phyloP scores from a whole-genome alignment of 2,329 filamentous ascomycete species.

The Aspergillaceae sp. region DNA sequence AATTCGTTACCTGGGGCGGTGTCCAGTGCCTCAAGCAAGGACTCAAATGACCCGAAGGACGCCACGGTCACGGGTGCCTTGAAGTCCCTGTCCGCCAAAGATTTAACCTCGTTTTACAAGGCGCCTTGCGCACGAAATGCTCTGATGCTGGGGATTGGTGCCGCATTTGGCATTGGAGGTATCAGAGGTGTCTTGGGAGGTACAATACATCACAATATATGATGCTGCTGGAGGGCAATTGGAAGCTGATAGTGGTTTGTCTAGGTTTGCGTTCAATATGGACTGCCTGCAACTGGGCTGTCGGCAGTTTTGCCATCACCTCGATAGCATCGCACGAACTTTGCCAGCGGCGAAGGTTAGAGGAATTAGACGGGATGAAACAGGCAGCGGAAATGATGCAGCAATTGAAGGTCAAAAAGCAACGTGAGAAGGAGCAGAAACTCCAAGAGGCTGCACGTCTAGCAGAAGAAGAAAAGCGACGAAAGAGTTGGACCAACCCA shows the following conservation, averaged over 20 bases:
- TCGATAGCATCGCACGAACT: slow-evolving; percentile 73
- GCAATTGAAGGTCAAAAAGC: slow-evolving; percentile 59
- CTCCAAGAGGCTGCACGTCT: slow-evolving; percentile 27
- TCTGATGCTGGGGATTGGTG: slow-evolving; percentile 71
- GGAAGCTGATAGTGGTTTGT: slow-evolving; percentile 5
- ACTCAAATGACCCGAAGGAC: slow-evolving; percentile 44
- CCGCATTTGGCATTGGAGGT: slow-evolving; percentile 67
- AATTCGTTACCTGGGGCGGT: slow-evolving; percentile 49
- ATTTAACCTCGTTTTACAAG: slow-evolving; percentile 57
- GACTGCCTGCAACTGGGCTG: slow-evolving; percentile 75
- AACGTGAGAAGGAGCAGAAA: slow-evolving; percentile 40
- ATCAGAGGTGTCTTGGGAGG: slow-evolving; percentile 66
- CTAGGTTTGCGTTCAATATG: slow-evolving; percentile 48
- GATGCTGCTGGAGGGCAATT: not conserved
- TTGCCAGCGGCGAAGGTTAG: slow-evolving; percentile 64
- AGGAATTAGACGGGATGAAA: slow-evolving; percentile 76
- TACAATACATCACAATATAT: slow-evolving; percentile 29
- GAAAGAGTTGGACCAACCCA: slow-evolving; percentile 36
- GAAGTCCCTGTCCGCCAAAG: slow-evolving; percentile 43
- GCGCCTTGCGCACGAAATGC: slow-evolving; percentile 78
- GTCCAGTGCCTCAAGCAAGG: slow-evolving; percentile 42
- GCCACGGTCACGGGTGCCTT: slow-evolving; percentile 33
- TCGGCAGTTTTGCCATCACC: slow-evolving; percentile 62
- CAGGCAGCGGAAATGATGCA: slow-evolving; percentile 75
- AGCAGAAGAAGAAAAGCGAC: slow-evolving; percentile 32